Conservation (phyloP, 2,329 filamentous ascomycete species). For the Diatrype stigma region DNA sequence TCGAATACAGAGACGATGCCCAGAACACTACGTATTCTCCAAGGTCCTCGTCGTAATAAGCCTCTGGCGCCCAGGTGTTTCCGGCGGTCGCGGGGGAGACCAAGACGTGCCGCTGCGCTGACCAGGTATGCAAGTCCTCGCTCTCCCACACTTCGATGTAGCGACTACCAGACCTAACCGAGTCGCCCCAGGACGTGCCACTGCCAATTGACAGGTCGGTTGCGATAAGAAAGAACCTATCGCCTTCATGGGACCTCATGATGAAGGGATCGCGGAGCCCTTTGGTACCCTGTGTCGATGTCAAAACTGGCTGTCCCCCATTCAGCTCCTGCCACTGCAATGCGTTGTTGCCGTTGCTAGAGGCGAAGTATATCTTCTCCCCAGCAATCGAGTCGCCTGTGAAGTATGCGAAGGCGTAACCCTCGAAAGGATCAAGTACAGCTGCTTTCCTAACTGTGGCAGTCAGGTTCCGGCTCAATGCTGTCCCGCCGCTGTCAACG, state of each 20-base stretch:
- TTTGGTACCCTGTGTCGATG: conserved; percentile 41
- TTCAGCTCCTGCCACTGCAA: conserved; percentile 48
- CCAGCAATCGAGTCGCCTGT: conserved; percentile 39
- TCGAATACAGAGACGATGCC: conserved; percentile 41
- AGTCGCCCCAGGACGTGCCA: conserved; percentile 47
- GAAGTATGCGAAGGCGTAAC: conserved; percentile 51
- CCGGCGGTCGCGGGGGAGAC: conserved; percentile 46
- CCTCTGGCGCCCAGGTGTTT: conserved; percentile 52
- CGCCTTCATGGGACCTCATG: conserved; percentile 45
- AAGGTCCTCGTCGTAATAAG: conserved; percentile 42
- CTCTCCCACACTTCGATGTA: conserved; percentile 53
- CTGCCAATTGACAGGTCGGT: conserved; percentile 52
- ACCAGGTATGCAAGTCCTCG: conserved; percentile 46
- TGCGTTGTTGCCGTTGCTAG: conserved; percentile 49
- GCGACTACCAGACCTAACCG: conserved; percentile 42
- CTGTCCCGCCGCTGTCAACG: conserved; percentile 19
- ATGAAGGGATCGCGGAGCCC: conserved; percentile 51
- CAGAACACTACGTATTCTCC: conserved; percentile 43
- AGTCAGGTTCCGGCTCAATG: conserved; percentile 26
- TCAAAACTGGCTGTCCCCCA: conserved; percentile 40
- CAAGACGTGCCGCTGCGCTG: conserved; percentile 43
- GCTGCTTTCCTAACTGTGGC: conserved; percentile 16
- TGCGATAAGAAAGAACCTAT: conserved; percentile 48
- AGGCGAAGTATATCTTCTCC: conserved; percentile 50
- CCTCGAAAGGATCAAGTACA: conserved; percentile 24